Base-by-base conservation (phyloP, 768 basidiomycete genomes). In the Pleurotus ostreatus region DNA sequence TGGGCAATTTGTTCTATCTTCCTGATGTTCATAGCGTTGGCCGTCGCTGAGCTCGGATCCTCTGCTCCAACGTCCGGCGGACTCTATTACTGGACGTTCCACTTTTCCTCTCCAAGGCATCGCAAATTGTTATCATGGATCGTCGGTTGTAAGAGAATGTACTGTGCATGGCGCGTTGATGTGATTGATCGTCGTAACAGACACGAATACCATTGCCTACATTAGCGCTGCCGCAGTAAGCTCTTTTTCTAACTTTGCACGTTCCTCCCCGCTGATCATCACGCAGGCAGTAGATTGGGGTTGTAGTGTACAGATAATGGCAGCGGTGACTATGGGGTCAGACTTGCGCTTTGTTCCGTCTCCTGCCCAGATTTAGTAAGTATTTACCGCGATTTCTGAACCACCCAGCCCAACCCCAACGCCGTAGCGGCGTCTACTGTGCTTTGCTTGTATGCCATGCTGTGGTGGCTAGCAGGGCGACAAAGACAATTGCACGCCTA, bases 61-160 rank as follows among this genome's bases (percentile, higher is more conserved):
- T 75, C 79, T 6, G 76, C 75, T 22, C 80, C 79, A 7, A 81
- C 80, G 3, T 76, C 79, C 23, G 78, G 79, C 39, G 79, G 80
- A 1, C 72, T 84, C 25, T 85, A 85, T 63, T 85, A 80, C 62
- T 85, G 84, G 84, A 80, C 83, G 2, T 74, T 83, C 56, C 73
- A 75, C 0, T 66, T 78, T 5, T 75, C 79, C 0, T 76, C 81
- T n/a, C 78, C 78, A 13, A 64, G 74, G 34, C 85, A 73, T 59
- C 68, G 81, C 23, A 80, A 82, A 55, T 64, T 85, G 6, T 75
- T 84, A 20, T 74, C 78, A 1, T 85, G 84, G 84, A 72, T 84
- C 25, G 83, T 85, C 4, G 84, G 84, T 22, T 85, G 81, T 83
- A 58, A 39, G 81, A 72, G 23, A 3, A 30, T 9, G 26, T 30